Conservation (phyloP, 768 basidiomycete genomes). For the Tylopilus plumbeoviolaceoides region DNA sequence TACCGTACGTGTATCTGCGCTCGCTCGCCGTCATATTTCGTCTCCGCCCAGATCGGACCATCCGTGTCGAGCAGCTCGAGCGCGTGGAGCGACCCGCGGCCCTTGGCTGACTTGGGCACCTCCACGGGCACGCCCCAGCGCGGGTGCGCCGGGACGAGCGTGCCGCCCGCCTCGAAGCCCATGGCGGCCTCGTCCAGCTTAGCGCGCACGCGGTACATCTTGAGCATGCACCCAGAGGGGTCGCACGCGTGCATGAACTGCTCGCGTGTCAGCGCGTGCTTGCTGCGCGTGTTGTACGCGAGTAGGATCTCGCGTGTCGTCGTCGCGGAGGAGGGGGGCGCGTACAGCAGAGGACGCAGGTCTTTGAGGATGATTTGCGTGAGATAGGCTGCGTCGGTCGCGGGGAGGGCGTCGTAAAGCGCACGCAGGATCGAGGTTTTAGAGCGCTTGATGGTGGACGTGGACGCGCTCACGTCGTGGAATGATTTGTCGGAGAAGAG, state of each 20-base stretch:
- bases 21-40: conserved; percentile 94
- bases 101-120: conserved; percentile 84
- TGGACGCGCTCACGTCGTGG: conserved; percentile 27
- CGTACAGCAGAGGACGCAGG: conserved; percentile 73
- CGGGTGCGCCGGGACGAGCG: conserved; percentile 32
- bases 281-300: conserved; percentile 53
- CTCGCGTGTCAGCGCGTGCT: conserved; percentile 50
- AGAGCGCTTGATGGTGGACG: conserved; percentile 31
- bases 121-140: conserved; percentile 59
- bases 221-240: conserved; percentile 46
- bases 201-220: conserved; percentile 51
- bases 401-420: conserved; percentile 58
- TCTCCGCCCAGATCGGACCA: conserved; percentile 71
- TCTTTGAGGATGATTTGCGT: conserved; percentile 90
- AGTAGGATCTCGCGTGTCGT: conserved; percentile 47
- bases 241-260: conserved; percentile 78
- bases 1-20: conserved; percentile 85
- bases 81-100: conserved; percentile 54
- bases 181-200: conserved; percentile 54
- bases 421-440: conserved; percentile 41
- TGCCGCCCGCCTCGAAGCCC: conserved; percentile 36
- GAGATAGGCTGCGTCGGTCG: conserved; percentile 61
- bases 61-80: conserved; percentile 35
- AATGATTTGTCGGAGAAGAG: conserved; percentile 53
- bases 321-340: conserved; percentile 45